Percentiles rank a stretch among this genome's conserved stretches.
These are phyloP conservation scores for Lactifluus hygrophoroides DNA, from an alignment of 768 basidiomycete genomes.

Conservation along the genomic window DNA sequence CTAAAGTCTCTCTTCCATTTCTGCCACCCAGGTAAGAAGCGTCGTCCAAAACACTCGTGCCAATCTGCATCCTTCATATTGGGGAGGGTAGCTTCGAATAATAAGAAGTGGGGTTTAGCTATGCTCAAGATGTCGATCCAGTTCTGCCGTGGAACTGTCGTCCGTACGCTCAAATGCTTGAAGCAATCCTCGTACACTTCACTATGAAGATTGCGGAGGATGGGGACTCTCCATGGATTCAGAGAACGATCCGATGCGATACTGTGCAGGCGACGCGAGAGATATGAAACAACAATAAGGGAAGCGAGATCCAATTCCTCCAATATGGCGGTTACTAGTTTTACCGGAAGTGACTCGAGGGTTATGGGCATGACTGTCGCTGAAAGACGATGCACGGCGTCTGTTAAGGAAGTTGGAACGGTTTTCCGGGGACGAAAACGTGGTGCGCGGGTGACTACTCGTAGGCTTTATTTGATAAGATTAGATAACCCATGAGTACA, in stretches of 20 bases:
- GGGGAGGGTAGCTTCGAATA: conserved; percentile 62
- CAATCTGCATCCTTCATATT: conserved; percentile 58
- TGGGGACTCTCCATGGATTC: conserved; percentile 72
- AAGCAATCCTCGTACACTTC: conserved; percentile 42
- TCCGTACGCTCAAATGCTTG: conserved; percentile 52
- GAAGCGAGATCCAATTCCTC: conserved; percentile 57
- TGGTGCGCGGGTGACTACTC: too few relatives aligned
- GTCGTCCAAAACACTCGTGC: conserved; percentile 62
- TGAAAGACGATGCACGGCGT: too few relatives aligned
- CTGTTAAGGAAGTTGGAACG: too few relatives aligned
- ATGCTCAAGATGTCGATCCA: conserved; percentile 70
- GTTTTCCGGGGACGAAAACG: too few relatives aligned
- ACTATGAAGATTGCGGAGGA: conserved; percentile 45
- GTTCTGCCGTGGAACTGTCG: conserved; percentile 63
- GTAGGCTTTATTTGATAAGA: conserved; percentile 6
- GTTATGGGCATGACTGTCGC: conserved; percentile 16
- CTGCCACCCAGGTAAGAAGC: conserved; percentile 72
- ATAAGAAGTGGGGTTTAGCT: conserved; percentile 51
- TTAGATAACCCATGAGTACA: conserved; percentile 6
- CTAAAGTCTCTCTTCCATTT: conserved; percentile 54
- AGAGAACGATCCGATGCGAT: conserved; percentile 56
- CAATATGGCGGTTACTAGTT: conserved; percentile 65
- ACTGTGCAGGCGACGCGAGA: conserved; percentile 49
- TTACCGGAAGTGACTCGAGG: conserved; percentile 50
- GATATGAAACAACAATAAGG: conserved; percentile 47